These are phyloP conservation scores for Gossypium stocksii DNA, from an alignment of 345 rosid species.

Conservation along the genomic window DNA sequence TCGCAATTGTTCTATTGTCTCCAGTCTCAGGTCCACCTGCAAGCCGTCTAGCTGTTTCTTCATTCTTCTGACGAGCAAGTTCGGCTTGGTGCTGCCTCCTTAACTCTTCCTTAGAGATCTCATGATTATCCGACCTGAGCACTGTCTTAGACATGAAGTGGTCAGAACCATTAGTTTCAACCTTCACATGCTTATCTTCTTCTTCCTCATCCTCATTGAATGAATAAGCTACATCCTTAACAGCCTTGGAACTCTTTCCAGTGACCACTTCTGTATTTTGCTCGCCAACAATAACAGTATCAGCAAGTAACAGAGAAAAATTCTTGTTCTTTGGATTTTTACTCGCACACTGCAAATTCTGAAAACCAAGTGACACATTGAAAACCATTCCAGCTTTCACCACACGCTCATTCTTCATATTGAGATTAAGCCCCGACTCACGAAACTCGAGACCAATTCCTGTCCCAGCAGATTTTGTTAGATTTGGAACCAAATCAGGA, in stretches of 20 bases:
- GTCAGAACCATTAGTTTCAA: slow-evolving; percentile 39
- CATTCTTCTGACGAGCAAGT: slow-evolving; percentile 94
- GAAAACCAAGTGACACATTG: slow-evolving; percentile 86
- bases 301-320: slow-evolving; percentile 77
- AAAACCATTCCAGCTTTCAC: slow-evolving; percentile 70
- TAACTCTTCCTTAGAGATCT: slow-evolving; percentile 85
- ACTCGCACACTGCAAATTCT: slow-evolving; percentile 59
- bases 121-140: slow-evolving; percentile 85
- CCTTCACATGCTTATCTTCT: slow-evolving; percentile 42
- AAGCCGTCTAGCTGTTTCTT: slow-evolving; percentile 94
- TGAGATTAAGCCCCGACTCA: slow-evolving; percentile 76
- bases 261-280: slow-evolving; percentile 58
- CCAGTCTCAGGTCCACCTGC: slow-evolving; percentile 66
- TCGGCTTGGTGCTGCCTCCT: slow-evolving; percentile 98
- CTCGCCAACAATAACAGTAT: slow-evolving; percentile 73
- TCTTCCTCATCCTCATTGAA: slow-evolving; percentile 92
- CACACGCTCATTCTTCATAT: slow-evolving; percentile 67
- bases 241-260: slow-evolving; percentile 61
- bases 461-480: slow-evolving; percentile 93
- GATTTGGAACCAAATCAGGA: slow-evolving; percentile 60
- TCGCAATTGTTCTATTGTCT: slow-evolving; percentile 53
- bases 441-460: slow-evolving; percentile 97
- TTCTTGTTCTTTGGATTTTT: slow-evolving; percentile 55
- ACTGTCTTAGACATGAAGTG: slow-evolving; percentile 57
- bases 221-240: slow-evolving; percentile 84